Evolutionary conservation across 257 asterid species (phyloP).

Genomic region (Jaltomata sinuosa): DNA sequence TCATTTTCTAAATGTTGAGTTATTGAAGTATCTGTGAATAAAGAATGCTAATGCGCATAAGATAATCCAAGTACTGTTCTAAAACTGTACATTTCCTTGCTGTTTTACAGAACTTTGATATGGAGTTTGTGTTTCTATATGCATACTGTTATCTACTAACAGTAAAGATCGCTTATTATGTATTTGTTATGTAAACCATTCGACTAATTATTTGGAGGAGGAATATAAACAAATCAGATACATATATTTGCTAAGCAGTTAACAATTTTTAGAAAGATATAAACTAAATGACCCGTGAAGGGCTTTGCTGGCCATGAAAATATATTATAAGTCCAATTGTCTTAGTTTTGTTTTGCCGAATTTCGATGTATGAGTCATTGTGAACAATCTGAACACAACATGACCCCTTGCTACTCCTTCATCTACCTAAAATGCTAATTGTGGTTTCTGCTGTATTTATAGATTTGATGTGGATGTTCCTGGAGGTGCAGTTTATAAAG

Average conservation of each 20-base stretch:
- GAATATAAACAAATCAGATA: background rate
- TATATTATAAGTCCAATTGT: background rate
- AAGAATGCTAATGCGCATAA: background rate
- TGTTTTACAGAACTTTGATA: background rate
- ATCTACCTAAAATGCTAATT: background rate
- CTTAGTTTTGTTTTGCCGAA: background rate
- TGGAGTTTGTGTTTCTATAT: background rate
- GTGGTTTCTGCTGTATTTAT: background rate
- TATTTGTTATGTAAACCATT: background rate
- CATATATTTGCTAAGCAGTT: background rate
- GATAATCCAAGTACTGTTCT: background rate
- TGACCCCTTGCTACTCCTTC: background rate
- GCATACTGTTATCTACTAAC: background rate
- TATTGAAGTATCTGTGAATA: background rate
- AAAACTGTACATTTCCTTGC: background rate
- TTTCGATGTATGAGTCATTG: background rate
- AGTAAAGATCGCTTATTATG: background rate
- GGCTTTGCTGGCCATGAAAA: background rate
- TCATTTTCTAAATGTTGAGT: background rate
- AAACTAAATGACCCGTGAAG: background rate
- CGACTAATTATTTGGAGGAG: background rate
- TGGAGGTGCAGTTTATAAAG: constrained; percentile 95
- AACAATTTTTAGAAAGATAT: background rate
- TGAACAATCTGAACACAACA: background rate
- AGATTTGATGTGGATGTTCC: constrained; percentile 92